phyloP scores from a whole-genome alignment of 441 rosid genomes.

The Lepidium campestre region DNA sequence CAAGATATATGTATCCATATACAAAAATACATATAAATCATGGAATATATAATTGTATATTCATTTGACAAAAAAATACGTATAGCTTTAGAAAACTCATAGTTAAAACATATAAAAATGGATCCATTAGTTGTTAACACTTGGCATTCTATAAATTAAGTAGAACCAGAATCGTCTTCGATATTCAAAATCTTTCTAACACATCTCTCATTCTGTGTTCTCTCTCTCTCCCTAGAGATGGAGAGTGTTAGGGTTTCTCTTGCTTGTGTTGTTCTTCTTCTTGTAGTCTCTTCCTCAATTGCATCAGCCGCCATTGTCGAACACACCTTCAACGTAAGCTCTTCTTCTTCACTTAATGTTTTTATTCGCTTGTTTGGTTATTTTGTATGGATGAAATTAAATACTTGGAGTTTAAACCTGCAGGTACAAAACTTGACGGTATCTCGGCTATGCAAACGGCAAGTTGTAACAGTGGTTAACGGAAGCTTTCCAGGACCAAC shows the following conservation, averaged over 20 bases:
- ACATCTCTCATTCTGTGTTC: background rate
- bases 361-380: too few species aligned
- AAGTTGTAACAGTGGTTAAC: constrained; percentile 66
- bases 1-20: background rate
- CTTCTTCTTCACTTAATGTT: background rate
- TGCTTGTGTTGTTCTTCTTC: constrained; percentile 29
- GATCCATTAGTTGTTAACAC: background rate
- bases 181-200: background rate
- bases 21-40: background rate
- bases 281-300: constrained; percentile 32
- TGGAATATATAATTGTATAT: background rate
- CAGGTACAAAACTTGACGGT: constrained; percentile 71
- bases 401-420: too few species aligned
- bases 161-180: background rate
- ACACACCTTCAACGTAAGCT: constrained; percentile 58
- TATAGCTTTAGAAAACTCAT: background rate
- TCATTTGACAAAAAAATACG: background rate
- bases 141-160: constrained; percentile 11
- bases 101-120: too few species aligned
- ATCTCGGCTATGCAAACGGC: constrained; percentile 49
- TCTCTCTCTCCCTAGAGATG: constrained; percentile 30
- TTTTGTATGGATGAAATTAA: too few species aligned
- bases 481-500: constrained; percentile 80
- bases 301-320: constrained; percentile 66
- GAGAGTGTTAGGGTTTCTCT: constrained; percentile 27